These are phyloP conservation scores for Penicillium coffeae DNA, from an alignment of 495 filamentous ascomycete species.

Conservation along the genomic window DNA sequence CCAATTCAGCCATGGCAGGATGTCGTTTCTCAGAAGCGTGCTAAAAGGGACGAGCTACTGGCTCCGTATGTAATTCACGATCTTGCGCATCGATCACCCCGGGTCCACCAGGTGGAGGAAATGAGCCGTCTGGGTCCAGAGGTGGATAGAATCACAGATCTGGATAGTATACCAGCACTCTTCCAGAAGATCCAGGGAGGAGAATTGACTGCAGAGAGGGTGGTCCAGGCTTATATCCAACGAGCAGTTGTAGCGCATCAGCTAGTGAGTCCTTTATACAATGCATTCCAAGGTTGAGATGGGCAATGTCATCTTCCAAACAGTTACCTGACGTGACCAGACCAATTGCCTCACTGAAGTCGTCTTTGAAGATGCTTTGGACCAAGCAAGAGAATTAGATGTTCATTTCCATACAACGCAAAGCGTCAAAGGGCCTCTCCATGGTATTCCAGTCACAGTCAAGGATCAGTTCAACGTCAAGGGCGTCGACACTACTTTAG, in stretches of 20 bases:
- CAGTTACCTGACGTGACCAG: conserved; percentile 11
- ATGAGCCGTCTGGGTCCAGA: conserved; percentile 23
- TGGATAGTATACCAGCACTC: conserved; percentile 34
- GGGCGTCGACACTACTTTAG: conserved; percentile 55
- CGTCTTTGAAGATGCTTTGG: conserved; percentile 58
- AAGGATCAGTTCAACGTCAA: conserved; percentile 67
- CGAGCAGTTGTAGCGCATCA: conserved; percentile 56
- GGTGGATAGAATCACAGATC: conserved; percentile 35
- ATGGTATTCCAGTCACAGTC: conserved; percentile 60
- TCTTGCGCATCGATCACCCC: conserved; percentile 23
- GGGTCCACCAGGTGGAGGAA: conserved; percentile 17
- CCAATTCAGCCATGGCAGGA: conserved; percentile 25
- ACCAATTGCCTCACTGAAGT: conserved; percentile 64
- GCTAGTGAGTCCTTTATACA: conserved; percentile 41
- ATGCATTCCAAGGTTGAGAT: background rate
- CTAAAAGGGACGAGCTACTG: conserved; percentile 24
- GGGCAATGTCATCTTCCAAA: background rate
- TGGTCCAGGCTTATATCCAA: conserved; percentile 45
- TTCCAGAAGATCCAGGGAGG: conserved; percentile 32
- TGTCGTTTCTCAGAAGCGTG: conserved; percentile 29
- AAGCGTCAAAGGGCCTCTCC: conserved; percentile 54
- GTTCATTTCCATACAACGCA: conserved; percentile 39
- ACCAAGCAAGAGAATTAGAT: conserved; percentile 55
- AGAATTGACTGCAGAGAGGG: conserved; percentile 38
- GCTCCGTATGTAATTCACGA: conserved; percentile 27